A percentile compares a stretch with the other conserved stretches of the same genome.
Evolutionary conservation across 768 basidiomycete genomes (phyloP).

Genomic region (Suillus variegatus): DNA sequence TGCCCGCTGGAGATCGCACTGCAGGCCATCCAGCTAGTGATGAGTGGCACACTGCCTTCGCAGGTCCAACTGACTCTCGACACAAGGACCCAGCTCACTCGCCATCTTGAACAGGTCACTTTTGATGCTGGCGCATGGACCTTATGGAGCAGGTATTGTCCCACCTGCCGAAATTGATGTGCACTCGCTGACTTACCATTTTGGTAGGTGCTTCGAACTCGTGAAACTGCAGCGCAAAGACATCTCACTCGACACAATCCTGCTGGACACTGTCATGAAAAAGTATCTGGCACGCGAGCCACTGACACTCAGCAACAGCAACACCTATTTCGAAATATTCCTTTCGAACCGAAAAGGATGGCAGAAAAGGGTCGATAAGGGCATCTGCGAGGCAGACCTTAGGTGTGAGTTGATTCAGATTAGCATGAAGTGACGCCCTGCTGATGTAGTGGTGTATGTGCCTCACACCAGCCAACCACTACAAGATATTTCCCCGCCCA

Average conservation of each 20-base stretch:
- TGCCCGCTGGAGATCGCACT: not conserved
- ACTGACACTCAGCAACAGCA: slow-evolving; percentile 14
- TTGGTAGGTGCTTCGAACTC: slow-evolving; percentile 33
- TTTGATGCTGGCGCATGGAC: too few species aligned
- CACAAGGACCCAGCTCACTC: too few species aligned
- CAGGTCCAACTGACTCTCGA: too few species aligned
- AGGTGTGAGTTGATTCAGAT: slow-evolving; percentile 9
- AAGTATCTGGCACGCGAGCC: slow-evolving; percentile 6
- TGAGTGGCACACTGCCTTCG: not conserved
- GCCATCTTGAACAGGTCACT: too few species aligned
- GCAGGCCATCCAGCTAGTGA: not conserved
- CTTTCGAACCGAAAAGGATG: slow-evolving; percentile 25
- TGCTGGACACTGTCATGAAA: not conserved
- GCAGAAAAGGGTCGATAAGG: slow-evolving; percentile 28
- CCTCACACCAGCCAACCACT: not conserved
- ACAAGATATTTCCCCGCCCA: not conserved
- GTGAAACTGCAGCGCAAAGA: slow-evolving; percentile 25
- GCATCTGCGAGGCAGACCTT: slow-evolving; percentile 18
- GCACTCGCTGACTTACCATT: too few species aligned
- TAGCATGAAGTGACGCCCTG: not conserved
- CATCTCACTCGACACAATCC: slow-evolving; percentile 10
- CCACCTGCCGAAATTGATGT: too few species aligned
- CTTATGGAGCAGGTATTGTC: too few species aligned
- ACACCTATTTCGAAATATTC: slow-evolving; percentile 22
- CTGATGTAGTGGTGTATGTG: too few species aligned